These are phyloP conservation scores for Sporodiniella umbellata DNA, from an alignment of 371 early-diverging fungal species.

Conservation along the genomic window DNA sequence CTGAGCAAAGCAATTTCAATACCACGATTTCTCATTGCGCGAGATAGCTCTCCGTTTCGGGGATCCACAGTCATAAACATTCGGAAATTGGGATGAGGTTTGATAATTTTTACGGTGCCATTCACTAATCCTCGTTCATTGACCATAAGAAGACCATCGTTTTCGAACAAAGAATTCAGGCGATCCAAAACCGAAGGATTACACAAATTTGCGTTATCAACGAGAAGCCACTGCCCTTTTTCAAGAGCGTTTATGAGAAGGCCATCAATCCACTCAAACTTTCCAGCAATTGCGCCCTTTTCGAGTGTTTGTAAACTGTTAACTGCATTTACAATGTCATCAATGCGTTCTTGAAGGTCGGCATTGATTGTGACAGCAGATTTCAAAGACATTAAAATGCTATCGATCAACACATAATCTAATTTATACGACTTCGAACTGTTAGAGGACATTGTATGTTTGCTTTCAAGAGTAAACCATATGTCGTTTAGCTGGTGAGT, in stretches of 20 bases:
- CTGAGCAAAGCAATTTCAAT: conserved; percentile 81
- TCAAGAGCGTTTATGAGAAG: conserved; percentile 91
- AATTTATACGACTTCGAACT: conserved; percentile 18
- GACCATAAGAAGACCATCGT: conserved; percentile 83
- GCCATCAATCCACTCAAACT: conserved; percentile 98
- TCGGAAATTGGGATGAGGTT: conserved; percentile 95
- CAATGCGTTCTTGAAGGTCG: conserved; percentile 15
- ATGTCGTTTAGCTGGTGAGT: conserved; percentile 40
- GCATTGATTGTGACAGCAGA: conserved; percentile 22
- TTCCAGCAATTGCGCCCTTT: conserved; percentile 61
- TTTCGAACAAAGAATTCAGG: conserved; percentile 91
- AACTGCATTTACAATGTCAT: conserved; percentile 7
- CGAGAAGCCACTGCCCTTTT: conserved; percentile 96
- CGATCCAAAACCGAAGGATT: conserved; percentile 95
- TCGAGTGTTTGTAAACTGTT: conserved; percentile 46
- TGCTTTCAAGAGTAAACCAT: conserved; percentile 37
- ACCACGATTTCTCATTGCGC: conserved; percentile 97
- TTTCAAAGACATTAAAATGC: conserved; percentile 28
- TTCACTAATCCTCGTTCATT: conserved; percentile 89
- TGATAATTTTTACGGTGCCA: conserved; percentile 78
- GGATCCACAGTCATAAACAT: conserved; percentile 99
- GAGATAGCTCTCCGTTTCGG: conserved; percentile 86
- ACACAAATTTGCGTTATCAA: conserved; percentile 99
- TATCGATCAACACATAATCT: conserved; percentile 34
- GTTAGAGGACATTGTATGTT: conserved; percentile 23